Base-by-base conservation (phyloP, 2,329 filamentous ascomycete species). In the Huntiella bhutanensis region DNA sequence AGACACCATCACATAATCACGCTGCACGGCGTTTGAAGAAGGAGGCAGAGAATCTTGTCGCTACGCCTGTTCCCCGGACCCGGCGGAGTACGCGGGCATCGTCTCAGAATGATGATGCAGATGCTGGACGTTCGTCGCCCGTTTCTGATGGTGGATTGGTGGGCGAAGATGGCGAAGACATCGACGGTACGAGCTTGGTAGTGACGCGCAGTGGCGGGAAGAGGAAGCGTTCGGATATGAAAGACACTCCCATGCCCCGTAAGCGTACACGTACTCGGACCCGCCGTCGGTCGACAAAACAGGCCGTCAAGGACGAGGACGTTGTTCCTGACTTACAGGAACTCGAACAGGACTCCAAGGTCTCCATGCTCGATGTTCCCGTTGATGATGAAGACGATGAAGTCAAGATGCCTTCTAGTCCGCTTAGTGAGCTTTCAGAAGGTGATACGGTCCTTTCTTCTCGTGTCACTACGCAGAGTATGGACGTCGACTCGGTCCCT, bases 331-430 rank as follows among this genome's bases (percentile, higher is more conserved):
- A 12, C 5, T 37, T 16, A 15, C 43, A 33, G 16, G 33, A 37
- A 13, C 6, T 22, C 3, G 13, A 37, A 28, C 35, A 49, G 17
- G 42, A 45, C 16, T 22, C 40, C 8, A 34, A 36, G 13, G 48
- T 49, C n/a, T 49, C 44, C 15, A 17, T 49, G 15, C 44, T 47
- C 22, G 35, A 47, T 33, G 41, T 40, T 33, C 41, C 35, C 17
- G 39, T 42, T 13, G 32, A 41, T 28, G 48, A 45, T 6, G 44
- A 49, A 3, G 28, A 52, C 12, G 47, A 53, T 15, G 52, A 53
- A 6, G 48, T 50, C 33, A 49, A 48, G 38, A 41, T 36, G 32
- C 35, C 17, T 16, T 49, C 48, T 4, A 49, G 48, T 33, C 44
- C 44, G 15, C 36, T 49, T 33, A 49, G 48, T 40, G 48, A 49